Conservation (phyloP, 345 rosid species). For the Murraya koenigii region DNA sequence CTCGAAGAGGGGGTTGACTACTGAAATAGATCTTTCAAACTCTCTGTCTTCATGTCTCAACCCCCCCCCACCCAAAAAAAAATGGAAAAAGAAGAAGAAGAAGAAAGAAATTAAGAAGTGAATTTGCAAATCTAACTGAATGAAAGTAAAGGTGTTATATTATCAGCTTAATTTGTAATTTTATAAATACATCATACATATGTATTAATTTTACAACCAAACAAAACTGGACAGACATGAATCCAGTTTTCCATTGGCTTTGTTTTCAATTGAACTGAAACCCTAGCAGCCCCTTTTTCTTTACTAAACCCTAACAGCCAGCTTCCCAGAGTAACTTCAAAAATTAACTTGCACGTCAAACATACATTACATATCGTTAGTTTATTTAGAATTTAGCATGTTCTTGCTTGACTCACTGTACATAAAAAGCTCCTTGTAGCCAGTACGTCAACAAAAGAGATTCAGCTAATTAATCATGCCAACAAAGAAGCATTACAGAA, state of each 20-base stretch:
- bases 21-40: no score
- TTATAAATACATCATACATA: neutral
- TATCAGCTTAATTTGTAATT: neutral
- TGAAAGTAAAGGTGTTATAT: neutral
- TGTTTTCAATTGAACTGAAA: neutral
- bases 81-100: neutral
- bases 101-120: neutral
- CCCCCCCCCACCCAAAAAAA: neutral
- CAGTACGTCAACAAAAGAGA: no score
- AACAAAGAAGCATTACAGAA: slow-evolving; percentile 60
- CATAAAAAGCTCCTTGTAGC: neutral
- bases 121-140: neutral
- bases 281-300: neutral
- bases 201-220: neutral
- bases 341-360: neutral
- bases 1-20: no score
- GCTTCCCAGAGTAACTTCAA: neutral
- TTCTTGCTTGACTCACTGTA: neutral
- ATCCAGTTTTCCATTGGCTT: neutral
- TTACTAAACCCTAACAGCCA: neutral
- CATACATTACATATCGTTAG: neutral
- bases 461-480: slow-evolving; percentile 47
- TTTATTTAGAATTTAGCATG: neutral
- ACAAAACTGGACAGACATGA: neutral
- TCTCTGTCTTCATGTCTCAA: no score